phyloP scores from a whole-genome alignment of 2,329 filamentous ascomycete species.

The Pseudocercospora ulei region DNA sequence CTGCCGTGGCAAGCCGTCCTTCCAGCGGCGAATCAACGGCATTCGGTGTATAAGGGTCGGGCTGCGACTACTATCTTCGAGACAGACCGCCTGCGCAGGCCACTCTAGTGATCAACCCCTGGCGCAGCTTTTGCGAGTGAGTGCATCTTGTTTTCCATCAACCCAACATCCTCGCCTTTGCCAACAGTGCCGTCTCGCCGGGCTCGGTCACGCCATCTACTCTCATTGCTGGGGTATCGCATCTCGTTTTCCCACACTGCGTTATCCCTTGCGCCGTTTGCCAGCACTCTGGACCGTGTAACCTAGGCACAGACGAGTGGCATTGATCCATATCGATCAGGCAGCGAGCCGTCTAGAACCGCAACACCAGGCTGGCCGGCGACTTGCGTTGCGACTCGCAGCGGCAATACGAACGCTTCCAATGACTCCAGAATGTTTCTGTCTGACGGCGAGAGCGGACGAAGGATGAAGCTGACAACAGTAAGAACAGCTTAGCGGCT shows the following conservation, averaged over 20 bases:
- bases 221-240: constrained; percentile 15
- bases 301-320: constrained; percentile 13
- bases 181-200: constrained; percentile 13
- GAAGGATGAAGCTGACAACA: constrained; percentile 15
- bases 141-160: constrained; percentile 15
- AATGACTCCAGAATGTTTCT: constrained; percentile 5
- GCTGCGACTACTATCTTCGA: constrained; percentile 17
- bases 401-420: constrained; percentile 4
- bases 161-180: constrained; percentile 11
- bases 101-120: constrained; percentile 4
- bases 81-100: constrained; percentile 20
- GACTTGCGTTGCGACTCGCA: neutral
- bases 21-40: constrained; percentile 18
- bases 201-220: constrained; percentile 16
- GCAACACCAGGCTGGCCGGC: neutral
- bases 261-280: constrained; percentile 15
- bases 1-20: constrained; percentile 18
- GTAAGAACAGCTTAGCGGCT: constrained; percentile 1
- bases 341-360: neutral
- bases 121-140: constrained; percentile 15
- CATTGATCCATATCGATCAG: constrained; percentile 8
- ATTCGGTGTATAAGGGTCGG: constrained; percentile 12
- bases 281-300: constrained; percentile 18
- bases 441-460: constrained; percentile 5
- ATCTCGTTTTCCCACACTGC: constrained; percentile 11